Evolutionary conservation across 371 early-diverging fungal species (phyloP), one percentile per base, ranked within the genome.

Genomic region (Mortierella sp.): DNA sequence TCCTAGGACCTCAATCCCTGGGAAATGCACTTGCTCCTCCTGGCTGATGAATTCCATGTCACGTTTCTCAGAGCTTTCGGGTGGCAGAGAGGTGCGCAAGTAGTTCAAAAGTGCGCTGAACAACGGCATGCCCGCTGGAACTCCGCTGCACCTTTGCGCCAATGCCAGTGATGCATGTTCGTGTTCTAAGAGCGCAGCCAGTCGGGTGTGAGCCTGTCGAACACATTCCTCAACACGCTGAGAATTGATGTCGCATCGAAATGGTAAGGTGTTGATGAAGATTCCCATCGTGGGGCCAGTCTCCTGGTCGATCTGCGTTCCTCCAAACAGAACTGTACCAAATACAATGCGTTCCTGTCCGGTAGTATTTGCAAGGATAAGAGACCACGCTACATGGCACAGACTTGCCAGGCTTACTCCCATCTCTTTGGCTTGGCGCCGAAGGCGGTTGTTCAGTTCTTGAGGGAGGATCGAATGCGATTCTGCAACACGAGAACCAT

Each of bases 61-160:
- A 24, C 14, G 16, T 18, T 14, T 19, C 2, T 45, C 47, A 8
- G 30, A 10, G 13, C 6, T 9, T 4, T 16, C 31, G 34, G 49
- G 12, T 19, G 47, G 46, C 3, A 16, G 28, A 19, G 28, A 7
- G 31, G 31, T 45, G 31, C 53, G 63, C 24, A 71, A 51, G 47
- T 71, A 59, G 50, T 71, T 54, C 41, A 66, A 26, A 6, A 70
- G 8, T 7, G 48, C 16, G 23, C 41, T 50, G 21, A 67, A 52
- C 3, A 69, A 54, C 9, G 65, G 49, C 14, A 46, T 42, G 1
- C 64, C 72, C 1, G 47, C 54, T 28, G 45, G 50, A 7, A 52
- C 18, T 21, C 55, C 28, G 55, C 58, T 41, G 55, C 58, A 45
- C 14, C 51, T 57, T 60, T 64, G 81, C 50, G 47, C 72, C 54